Percentiles rank a stretch among this genome's conserved stretches.
Conservation (phyloP, 2,329 filamentous ascomycete genomes). For the Ophiostoma novo-ulmi region DNA sequence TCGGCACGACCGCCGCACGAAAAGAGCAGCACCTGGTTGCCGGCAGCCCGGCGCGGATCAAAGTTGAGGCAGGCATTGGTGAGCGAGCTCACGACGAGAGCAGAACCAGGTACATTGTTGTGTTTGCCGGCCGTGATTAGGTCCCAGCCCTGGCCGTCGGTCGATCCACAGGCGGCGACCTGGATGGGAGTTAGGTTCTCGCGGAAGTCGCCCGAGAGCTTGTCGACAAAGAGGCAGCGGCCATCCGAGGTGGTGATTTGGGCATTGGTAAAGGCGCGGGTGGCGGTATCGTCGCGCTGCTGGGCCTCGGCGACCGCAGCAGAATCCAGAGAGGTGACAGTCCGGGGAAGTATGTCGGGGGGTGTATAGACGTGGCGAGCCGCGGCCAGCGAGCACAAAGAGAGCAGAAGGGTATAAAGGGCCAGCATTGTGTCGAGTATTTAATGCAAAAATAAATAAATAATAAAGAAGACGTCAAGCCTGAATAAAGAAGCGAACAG, state of each 20-base stretch:
- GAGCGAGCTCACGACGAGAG: constrained; percentile 51
- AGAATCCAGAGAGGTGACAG: constrained; percentile 41
- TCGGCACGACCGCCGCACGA: constrained; percentile 56
- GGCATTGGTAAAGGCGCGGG: constrained; percentile 41
- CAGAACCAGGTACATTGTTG: constrained; percentile 42
- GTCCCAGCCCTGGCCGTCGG: constrained; percentile 44
- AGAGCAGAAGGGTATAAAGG: constrained; percentile 23
- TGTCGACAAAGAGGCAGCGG: constrained; percentile 44
- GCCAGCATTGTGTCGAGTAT: constrained; percentile 31
- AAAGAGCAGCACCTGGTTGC: constrained; percentile 52
- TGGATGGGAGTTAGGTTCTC: constrained; percentile 46
- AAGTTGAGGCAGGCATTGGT: constrained; percentile 57
- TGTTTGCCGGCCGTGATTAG: constrained; percentile 48
- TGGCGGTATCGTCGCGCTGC: constrained; percentile 41
- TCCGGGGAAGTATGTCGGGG: constrained; percentile 30
- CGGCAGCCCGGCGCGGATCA: constrained; percentile 46
- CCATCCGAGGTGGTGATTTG: constrained; percentile 43
- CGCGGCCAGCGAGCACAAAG: constrained; percentile 4
- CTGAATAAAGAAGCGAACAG: constrained; percentile 22
- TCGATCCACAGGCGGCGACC: constrained; percentile 41
- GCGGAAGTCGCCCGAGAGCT: constrained; percentile 45
- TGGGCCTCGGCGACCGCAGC: constrained; percentile 44
- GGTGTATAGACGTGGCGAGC: constrained; percentile 7
- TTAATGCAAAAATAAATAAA: background rate
- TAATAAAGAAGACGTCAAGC: background rate